phyloP scores from a whole-genome alignment of 352 stramenopile genomes.

The Lagenidium giganteum region DNA sequence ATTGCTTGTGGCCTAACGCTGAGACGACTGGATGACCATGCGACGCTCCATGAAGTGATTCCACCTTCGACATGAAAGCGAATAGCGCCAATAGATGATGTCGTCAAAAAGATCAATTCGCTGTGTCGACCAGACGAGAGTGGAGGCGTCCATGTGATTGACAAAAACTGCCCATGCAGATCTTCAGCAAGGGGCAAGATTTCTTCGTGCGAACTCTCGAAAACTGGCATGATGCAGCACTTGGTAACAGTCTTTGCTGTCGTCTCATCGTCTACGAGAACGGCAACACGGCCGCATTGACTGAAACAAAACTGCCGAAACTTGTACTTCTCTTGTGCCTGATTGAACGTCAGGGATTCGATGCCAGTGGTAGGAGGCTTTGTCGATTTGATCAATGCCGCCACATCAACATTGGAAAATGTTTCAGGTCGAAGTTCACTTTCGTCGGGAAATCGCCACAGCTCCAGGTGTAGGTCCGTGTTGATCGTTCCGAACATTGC shows the following conservation, averaged over 20 bases:
- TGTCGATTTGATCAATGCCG: conserved; percentile 17
- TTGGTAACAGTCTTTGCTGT: background rate
- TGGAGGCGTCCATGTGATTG: conserved; percentile 61
- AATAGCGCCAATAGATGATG: conserved; percentile 56
- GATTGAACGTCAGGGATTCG: conserved; percentile 34
- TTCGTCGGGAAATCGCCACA: conserved; percentile 62
- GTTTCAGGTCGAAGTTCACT: too few species aligned
- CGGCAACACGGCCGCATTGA: conserved; percentile 42
- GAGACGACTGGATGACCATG: conserved; percentile 61
- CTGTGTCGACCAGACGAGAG: conserved; percentile 42
- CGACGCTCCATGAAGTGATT: conserved; percentile 47
- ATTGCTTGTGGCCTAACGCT: conserved; percentile 42
- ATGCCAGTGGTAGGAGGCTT: conserved; percentile 3
- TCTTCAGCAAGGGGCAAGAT: conserved; percentile 48
- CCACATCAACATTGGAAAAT: too few species aligned
- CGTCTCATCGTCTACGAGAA: conserved; percentile 36
- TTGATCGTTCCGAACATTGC: conserved; percentile 45
- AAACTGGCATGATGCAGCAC: conserved; percentile 37
- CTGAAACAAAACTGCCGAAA: conserved; percentile 57
- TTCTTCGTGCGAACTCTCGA: conserved; percentile 51
- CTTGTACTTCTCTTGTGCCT: conserved; percentile 21
- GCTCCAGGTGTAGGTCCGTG: conserved; percentile 20
- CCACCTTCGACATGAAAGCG: conserved; percentile 33
- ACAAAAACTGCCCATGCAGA: conserved; percentile 50
- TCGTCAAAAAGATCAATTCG: conserved; percentile 60